Evolutionary conservation across 2,329 filamentous ascomycete genomes (phyloP).

Genomic region (Beauveria varroae): DNA sequence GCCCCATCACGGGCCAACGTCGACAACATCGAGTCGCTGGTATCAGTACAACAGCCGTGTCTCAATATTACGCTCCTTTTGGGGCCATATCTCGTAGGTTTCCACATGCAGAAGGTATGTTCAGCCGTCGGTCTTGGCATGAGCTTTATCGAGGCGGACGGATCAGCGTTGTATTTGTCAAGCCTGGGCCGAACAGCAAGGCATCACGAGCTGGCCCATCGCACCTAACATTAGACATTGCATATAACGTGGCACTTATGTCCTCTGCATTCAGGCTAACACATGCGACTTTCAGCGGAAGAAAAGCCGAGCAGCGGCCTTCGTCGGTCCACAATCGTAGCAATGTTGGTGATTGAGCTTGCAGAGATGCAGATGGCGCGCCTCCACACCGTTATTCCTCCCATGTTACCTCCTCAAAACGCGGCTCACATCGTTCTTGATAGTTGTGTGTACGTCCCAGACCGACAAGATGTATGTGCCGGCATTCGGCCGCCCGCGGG

Average conservation of each 20-base stretch:
- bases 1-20: background rate
- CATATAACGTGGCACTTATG: background rate
- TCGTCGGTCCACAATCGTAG: background rate
- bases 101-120: background rate
- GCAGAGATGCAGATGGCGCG: constrained; percentile 6
- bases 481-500: background rate
- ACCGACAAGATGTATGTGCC: background rate
- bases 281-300: background rate
- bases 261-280: background rate
- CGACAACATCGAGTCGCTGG: background rate
- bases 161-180: background rate
- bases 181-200: background rate
- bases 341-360: constrained; percentile 4
- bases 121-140: background rate
- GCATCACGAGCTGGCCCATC: background rate
- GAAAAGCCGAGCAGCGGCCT: background rate
- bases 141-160: background rate
- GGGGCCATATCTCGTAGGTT: background rate
- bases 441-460: background rate
- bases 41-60: background rate
- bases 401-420: background rate
- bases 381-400: background rate
- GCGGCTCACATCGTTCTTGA: background rate
- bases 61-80: background rate
- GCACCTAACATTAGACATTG: background rate